A percentile compares a stretch with the other conserved stretches of the same genome.
These are phyloP conservation scores for Coprinellus aureogranulatus DNA, from an alignment of 768 basidiomycete species.

Conservation along the genomic window DNA sequence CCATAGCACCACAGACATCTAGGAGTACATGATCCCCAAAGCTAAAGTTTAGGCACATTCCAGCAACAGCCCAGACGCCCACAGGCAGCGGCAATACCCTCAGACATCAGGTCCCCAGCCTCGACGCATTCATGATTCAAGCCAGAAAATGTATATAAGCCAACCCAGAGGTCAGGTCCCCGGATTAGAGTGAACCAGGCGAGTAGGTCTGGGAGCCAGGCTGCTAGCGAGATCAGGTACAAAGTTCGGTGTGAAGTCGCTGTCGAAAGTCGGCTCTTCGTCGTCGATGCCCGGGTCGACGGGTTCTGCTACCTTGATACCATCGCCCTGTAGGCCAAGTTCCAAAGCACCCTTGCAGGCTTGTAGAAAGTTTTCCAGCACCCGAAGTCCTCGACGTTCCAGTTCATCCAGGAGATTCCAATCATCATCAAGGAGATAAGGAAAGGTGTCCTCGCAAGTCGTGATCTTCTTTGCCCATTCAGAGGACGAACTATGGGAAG, in stretches of 20 bases:
- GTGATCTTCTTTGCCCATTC: slow-evolving; percentile 40
- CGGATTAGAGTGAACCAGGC: neutral
- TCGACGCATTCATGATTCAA: too few species aligned
- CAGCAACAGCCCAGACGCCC: too few species aligned
- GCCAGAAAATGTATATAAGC: too few species aligned
- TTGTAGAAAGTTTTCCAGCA: slow-evolving; percentile 1
- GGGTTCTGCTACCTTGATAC: too few species aligned
- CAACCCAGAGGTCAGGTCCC: too few species aligned
- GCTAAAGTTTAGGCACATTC: too few species aligned
- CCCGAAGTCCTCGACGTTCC: neutral
- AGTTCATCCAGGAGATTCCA: slow-evolving; percentile 14
- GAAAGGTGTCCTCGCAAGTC: slow-evolving; percentile 16
- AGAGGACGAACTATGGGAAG: slow-evolving; percentile 26
- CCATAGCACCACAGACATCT: too few species aligned
- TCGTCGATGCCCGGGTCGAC: neutral
- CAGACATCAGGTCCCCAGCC: too few species aligned
- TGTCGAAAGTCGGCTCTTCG: neutral
- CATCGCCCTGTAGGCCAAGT: too few species aligned
- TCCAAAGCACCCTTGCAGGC: neutral
- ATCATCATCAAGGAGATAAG: slow-evolving; percentile 21
- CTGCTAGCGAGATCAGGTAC: neutral
- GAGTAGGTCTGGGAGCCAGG: neutral
- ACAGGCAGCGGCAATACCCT: too few species aligned
- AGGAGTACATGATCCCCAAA: too few species aligned
- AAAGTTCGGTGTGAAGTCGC: neutral